phyloP scores from a whole-genome alignment of 306 rosid genomes.

The Calophaca sinica region DNA sequence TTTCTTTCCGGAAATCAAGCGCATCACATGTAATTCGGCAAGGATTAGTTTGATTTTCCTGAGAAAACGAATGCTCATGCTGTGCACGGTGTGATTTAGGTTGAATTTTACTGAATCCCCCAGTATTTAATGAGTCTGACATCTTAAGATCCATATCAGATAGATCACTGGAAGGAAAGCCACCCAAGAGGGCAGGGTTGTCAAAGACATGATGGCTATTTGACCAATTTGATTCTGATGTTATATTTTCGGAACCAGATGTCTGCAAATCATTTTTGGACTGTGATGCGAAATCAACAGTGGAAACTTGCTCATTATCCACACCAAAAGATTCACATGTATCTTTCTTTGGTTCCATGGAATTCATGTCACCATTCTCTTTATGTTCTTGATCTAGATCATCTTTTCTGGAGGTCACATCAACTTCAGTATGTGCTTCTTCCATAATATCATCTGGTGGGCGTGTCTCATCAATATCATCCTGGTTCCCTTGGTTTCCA shows the following conservation, averaged over 20 bases:
- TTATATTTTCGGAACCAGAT: constrained; percentile 52
- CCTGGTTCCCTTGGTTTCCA: constrained; percentile 43
- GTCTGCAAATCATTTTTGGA: constrained; percentile 58
- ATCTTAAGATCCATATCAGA: constrained; percentile 64
- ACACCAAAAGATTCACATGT: constrained; percentile 51
- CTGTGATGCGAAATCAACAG: constrained; percentile 58
- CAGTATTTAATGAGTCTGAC: constrained; percentile 68
- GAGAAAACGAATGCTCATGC: constrained; percentile 53
- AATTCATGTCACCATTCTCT: constrained; percentile 56
- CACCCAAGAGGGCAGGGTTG: constrained; percentile 62
- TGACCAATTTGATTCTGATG: constrained; percentile 61
- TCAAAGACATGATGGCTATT: constrained; percentile 52
- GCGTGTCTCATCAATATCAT: constrained; percentile 54
- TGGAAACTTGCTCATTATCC: constrained; percentile 52
- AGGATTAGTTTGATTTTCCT: constrained; percentile 78
- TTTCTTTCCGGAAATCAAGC: constrained; percentile 76
- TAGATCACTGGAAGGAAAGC: constrained; percentile 63
- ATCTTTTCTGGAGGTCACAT: constrained; percentile 51
- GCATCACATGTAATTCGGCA: constrained; percentile 77
- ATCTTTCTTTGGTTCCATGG: constrained; percentile 52
- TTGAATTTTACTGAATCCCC: constrained; percentile 60
- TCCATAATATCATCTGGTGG: constrained; percentile 73
- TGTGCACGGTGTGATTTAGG: constrained; percentile 51
- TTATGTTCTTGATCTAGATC: constrained; percentile 50
- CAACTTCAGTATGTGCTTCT: constrained; percentile 63